Conservation (phyloP, 2,329 filamentous ascomycete genomes). For the Nigrograna mackinnonii region DNA sequence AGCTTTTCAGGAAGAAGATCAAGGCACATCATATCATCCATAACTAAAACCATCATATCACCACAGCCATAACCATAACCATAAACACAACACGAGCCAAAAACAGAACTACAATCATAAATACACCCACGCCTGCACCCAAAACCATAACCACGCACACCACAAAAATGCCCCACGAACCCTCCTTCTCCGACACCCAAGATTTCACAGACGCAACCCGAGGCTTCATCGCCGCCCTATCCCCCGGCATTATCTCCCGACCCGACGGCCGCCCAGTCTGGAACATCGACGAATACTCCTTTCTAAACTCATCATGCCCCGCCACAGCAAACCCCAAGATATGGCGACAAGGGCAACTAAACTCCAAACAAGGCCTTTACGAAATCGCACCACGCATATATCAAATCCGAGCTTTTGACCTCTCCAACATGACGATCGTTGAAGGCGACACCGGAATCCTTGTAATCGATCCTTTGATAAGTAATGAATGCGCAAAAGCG, state of each 20-base stretch:
- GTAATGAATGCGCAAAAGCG: constrained; percentile 37
- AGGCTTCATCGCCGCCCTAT: constrained; percentile 20
- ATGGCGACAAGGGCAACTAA: constrained; percentile 41
- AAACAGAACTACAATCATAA: too few species aligned
- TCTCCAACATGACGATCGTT: constrained; percentile 47
- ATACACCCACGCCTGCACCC: too few species aligned
- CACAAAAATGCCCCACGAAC: not conserved
- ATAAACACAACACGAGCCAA: too few species aligned
- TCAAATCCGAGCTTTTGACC: constrained; percentile 46
- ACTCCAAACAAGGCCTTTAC: constrained; percentile 39
- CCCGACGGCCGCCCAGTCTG: constrained; percentile 32
- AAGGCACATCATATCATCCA: too few species aligned
- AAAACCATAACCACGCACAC: too few species aligned
- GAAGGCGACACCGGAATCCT: constrained; percentile 43
- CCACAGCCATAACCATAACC: too few species aligned
- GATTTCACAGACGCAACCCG: constrained; percentile 11
- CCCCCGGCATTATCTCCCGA: constrained; percentile 16
- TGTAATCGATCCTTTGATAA: constrained; percentile 45
- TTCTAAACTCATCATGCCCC: constrained; percentile 16
- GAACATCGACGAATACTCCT: constrained; percentile 32
- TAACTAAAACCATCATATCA: too few species aligned
- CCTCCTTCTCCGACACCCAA: constrained; percentile 2
- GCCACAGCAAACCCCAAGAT: constrained; percentile 34
- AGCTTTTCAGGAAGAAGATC: too few species aligned
- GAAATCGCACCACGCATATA: constrained; percentile 41